A percentile compares a stretch with the other conserved stretches of the same genome.
These are phyloP conservation scores for Phytophthora boehmeriae DNA, from an alignment of 352 stramenopile species.

Conservation along the genomic window DNA sequence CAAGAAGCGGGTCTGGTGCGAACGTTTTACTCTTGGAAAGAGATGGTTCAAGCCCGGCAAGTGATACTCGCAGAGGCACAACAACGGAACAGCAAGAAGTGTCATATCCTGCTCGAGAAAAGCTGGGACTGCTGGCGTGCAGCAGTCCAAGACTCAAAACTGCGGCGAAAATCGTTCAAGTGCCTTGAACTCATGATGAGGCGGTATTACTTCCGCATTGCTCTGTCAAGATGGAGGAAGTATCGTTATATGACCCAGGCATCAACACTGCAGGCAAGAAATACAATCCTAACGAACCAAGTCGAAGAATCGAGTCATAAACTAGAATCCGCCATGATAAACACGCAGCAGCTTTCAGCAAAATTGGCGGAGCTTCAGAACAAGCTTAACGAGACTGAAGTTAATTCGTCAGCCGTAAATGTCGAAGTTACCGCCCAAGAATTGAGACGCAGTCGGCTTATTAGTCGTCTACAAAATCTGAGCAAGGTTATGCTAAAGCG, in stretches of 20 bases:
- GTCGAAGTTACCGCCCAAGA: constrained; percentile 4
- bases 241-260: constrained; percentile 25
- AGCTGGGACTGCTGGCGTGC: constrained; percentile 21
- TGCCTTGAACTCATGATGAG: constrained; percentile 9
- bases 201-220: constrained; percentile 22
- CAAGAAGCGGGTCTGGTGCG: constrained; percentile 28
- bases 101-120: constrained; percentile 1
- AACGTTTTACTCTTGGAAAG: constrained; percentile 42
- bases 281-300: constrained; percentile 13
- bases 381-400: constrained; percentile 21
- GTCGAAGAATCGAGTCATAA: constrained; percentile 10
- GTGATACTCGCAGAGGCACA: constrained; percentile 8
- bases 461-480: constrained; percentile 8
- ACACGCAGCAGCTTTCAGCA: constrained; percentile 18
- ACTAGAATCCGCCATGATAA: constrained; percentile 16
- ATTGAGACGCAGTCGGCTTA: not conserved
- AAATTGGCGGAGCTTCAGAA: constrained; percentile 19
- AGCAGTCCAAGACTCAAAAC: constrained; percentile 2
- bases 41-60: constrained; percentile 5
- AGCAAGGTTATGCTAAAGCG: constrained; percentile 24
- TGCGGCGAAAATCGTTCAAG: constrained; percentile 9
- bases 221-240: constrained; percentile 32
- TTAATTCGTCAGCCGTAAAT: constrained; percentile 6
- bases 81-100: constrained; percentile 11
- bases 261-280: constrained; percentile 4